Percentiles rank a stretch among this genome's conserved stretches.
phyloP scores from a whole-genome alignment of 441 rosid species.

The Erodium texanum region DNA sequence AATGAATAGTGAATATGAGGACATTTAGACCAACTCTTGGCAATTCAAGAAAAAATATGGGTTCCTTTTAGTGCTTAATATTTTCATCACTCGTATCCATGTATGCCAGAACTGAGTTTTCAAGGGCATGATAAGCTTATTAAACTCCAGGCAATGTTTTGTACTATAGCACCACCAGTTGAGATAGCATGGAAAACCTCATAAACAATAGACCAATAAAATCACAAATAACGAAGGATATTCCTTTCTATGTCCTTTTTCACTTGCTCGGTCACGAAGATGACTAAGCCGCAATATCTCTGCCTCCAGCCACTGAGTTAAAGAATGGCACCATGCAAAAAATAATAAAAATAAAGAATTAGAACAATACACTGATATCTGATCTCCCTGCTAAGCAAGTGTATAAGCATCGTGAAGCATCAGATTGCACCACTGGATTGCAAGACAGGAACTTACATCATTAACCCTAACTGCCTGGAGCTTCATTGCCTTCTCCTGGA shows the following conservation, averaged over 20 bases:
- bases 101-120: no score
- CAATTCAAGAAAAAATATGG: neutral
- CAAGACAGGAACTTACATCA: slow-evolving; percentile 47
- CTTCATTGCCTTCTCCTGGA: slow-evolving; percentile 58
- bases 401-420: neutral
- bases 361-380: neutral
- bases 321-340: slow-evolving; percentile 15
- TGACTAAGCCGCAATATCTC: slow-evolving; percentile 58
- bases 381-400: slow-evolving; percentile 1
- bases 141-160: neutral
- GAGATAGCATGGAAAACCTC: slow-evolving; percentile 15
- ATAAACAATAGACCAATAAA: slow-evolving; percentile 15
- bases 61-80: neutral
- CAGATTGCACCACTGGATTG: slow-evolving; percentile 1
- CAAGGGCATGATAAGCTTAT: neutral
- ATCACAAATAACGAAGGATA: slow-evolving; percentile 61
- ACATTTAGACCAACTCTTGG: neutral
- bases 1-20: neutral
- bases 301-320: slow-evolving; percentile 56
- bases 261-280: slow-evolving; percentile 90
- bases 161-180: slow-evolving; percentile 10
- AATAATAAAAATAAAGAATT: neutral
- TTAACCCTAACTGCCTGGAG: slow-evolving; percentile 60
- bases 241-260: slow-evolving; percentile 70
- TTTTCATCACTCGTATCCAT: no score